Percentiles rank a stretch among this genome's conserved stretches.
These are phyloP conservation scores for Skeletonema marinoi DNA, from an alignment of 108 stramenopile species.

Conservation along the genomic window DNA sequence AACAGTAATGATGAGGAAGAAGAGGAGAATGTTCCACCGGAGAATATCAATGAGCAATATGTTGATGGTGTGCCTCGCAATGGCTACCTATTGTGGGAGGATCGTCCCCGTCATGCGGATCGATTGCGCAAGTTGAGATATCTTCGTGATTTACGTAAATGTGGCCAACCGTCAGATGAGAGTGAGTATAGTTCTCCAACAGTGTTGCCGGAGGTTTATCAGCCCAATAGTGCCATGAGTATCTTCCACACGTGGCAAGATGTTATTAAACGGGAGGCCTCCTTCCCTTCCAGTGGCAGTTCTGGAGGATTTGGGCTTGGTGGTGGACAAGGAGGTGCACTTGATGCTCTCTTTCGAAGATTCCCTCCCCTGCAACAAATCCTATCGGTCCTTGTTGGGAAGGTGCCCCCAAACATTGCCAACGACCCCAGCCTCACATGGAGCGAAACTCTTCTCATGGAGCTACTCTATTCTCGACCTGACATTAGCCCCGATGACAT, in stretches of 20 bases:
- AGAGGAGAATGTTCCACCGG: neutral
- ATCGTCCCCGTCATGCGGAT: constrained; percentile 30
- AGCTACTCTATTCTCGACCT: constrained; percentile 71
- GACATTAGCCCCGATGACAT: constrained; percentile 60
- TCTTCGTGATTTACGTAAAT: constrained; percentile 9
- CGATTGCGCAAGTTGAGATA: constrained; percentile 18
- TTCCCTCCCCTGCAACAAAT: constrained; percentile 45
- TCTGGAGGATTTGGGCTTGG: neutral
- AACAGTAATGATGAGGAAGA: neutral
- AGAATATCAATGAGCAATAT: constrained; percentile 9
- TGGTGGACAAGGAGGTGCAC: neutral
- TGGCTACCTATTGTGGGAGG: constrained; percentile 74
- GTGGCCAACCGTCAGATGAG: constrained; percentile 2
- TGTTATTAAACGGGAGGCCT: constrained; percentile 16
- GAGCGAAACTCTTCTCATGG: constrained; percentile 66
- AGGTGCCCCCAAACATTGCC: constrained; percentile 1
- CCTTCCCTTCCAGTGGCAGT: constrained; percentile 1
- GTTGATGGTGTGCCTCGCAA: constrained; percentile 41
- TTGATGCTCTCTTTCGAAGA: constrained; percentile 22
- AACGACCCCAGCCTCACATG: constrained; percentile 30
- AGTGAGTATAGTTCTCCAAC: neutral
- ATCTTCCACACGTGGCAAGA: constrained; percentile 61
- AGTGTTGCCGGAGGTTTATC: constrained; percentile 45
- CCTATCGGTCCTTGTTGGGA: constrained; percentile 20
- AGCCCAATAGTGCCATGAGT: constrained; percentile 52